Evolutionary conservation across 2,329 filamentous ascomycete species (phyloP), one percentile per base, ranked within the genome.

Genomic region (Emergomyces orientalis): DNA sequence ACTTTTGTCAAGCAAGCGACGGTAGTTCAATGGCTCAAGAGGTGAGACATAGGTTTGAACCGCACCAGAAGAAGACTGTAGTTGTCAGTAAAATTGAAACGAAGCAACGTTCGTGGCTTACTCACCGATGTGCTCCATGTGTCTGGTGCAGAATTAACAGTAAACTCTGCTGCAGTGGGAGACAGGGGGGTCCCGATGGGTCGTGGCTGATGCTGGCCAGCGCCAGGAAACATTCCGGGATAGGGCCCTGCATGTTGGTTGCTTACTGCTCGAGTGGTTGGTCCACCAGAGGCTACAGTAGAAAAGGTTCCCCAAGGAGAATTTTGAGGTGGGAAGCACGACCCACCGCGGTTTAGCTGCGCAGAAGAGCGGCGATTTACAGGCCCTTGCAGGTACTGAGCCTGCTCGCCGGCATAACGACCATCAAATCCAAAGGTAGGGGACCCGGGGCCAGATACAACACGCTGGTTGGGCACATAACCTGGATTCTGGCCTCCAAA

Each of bases 11-110:
- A 97, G 85, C 47, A 99, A 84, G 62, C 92, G 91, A 65, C 94
- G 91, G 72, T 97, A 99, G 77, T 99, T 97, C 70, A 97, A 84
- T 13, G 93, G 94, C 76, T 99, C 94, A 7, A 89, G 89, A 3
- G 91, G 88, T 13, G 89, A 87, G 34, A 97, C 79, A 73, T 95
- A 97, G 0, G 90, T 94, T 70, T 88, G 86, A 32, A 82, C 83
- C 65, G 88, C 84, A 0, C 81, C 72, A 25, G 79, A 71, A 64
- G 79, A 71, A 63, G 79, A 73, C 82, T 84, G 66, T 67, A 49
- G 69, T 65, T 63, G 62, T 60, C 51, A 63, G 34, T 41, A 68
- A 70, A 49, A 49, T 72, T 67, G 45, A 41, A 45, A 61, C 11
- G 19, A 41, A 55, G 47, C 7, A 47, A 41, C 37, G 8, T 37